These are phyloP conservation scores for Ascocoryne sarcoides DNA, from an alignment of 2,329 filamentous ascomycete genomes.

Conservation along the genomic window DNA sequence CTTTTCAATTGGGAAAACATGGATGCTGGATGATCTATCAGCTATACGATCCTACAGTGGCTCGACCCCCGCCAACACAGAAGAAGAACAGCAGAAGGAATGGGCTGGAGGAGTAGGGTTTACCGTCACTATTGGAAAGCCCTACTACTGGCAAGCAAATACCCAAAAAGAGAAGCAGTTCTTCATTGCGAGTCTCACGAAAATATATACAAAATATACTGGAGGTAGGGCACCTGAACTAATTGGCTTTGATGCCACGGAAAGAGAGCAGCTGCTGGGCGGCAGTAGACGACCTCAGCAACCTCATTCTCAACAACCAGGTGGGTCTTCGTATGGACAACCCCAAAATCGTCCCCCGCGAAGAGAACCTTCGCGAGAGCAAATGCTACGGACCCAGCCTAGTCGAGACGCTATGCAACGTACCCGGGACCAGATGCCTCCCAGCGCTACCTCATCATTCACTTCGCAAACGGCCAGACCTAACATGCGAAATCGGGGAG, in stretches of 20 bases:
- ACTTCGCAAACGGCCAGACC: slow-evolving; percentile 21
- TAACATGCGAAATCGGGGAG: slow-evolving; percentile 20
- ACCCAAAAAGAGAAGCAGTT: slow-evolving; percentile 97
- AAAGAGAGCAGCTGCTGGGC: slow-evolving; percentile 68
- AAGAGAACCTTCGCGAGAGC: slow-evolving; percentile 22
- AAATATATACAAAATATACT: slow-evolving; percentile 95
- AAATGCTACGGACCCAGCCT: slow-evolving; percentile 17
- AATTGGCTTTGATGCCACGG: slow-evolving; percentile 70
- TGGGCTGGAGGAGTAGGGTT: slow-evolving; percentile 85
- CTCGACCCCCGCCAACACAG: slow-evolving; percentile 46
- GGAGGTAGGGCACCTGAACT: slow-evolving; percentile 73
- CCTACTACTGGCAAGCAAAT: slow-evolving; percentile 94
- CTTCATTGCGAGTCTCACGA: slow-evolving; percentile 91
- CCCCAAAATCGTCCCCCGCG: slow-evolving; percentile 19
- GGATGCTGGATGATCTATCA: slow-evolving; percentile 86
- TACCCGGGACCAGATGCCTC: slow-evolving; percentile 15
- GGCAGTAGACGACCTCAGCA: slow-evolving; percentile 25
- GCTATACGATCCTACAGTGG: slow-evolving; percentile 75
- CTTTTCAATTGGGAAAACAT: slow-evolving; percentile 97
- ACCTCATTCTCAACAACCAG: slow-evolving; percentile 13
- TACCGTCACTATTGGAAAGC: slow-evolving; percentile 79
- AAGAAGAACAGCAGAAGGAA: slow-evolving; percentile 52
- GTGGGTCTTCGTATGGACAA: slow-evolving; percentile 17
- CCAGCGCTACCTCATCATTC: slow-evolving; percentile 13
- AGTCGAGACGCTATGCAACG: slow-evolving; percentile 26